Base-by-base conservation (phyloP, 2,329 filamentous ascomycete genomes). In the Curvularia spicifera region DNA sequence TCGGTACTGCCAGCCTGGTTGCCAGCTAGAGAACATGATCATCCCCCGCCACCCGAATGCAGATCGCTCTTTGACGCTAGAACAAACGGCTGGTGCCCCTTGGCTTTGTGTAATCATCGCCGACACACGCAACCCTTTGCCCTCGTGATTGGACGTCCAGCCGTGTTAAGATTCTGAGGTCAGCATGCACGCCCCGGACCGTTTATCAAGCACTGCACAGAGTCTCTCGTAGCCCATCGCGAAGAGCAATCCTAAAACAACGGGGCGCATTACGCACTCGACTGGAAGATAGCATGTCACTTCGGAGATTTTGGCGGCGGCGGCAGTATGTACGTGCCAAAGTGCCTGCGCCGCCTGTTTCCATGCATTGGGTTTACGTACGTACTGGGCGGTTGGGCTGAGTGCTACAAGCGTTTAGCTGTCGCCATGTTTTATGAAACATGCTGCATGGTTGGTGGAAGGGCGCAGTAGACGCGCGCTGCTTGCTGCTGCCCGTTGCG, bases 71-170 rank as follows among this genome's bases (percentile, higher is more conserved):
- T 48, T 8, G 26, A 56, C 65, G 66, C 71, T 70, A 74, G 70
- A 66, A 71, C 66, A 68, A 73, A 74, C 71, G 71, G 71, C 68
- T 73, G 72, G 69, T 67, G 72, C 69, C 15, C 60, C 66, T 64
- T 63, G 60, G 59, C 59, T 65, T 58, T 62, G 65, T 67, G 67
- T 67, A 70, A 67, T 54, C 68, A 70, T 61, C 55, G 56, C 71
- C 60, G 35, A 37, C 64, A 67, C 61, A 60, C 33, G 57, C 56
- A 53, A 55, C 61, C 61, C 55, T n/a, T 51, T 51, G 51, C n/a
- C 51, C 28, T 50, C 45, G 44, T 55, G 45, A 53, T 56, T 57
- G 28, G 62, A 53, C 51, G 56, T 57, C 49, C 49, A 53, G 54
- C 46, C 33, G 35, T 9, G 40, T 56, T 33, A 35, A 42, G 37